Conservation (phyloP, 2,329 filamentous ascomycete species). For the Epichloe bromicola region DNA sequence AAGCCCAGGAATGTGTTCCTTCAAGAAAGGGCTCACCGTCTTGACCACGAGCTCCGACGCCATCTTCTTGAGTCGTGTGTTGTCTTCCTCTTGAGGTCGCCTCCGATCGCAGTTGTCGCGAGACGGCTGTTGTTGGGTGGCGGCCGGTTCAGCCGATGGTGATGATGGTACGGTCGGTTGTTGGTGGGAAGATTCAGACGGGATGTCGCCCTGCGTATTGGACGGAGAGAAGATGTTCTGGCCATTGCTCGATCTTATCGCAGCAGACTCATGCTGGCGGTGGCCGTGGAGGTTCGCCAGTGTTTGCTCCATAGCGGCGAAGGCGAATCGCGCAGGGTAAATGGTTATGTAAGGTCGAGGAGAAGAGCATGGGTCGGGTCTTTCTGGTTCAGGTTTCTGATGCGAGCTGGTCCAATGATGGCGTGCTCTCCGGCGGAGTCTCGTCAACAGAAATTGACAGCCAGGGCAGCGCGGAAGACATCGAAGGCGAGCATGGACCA, state of each 20-base stretch:
- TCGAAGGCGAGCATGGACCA: neutral
- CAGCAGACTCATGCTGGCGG: conserved; percentile 1
- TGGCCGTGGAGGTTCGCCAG: conserved; percentile 1
- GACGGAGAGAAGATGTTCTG: neutral
- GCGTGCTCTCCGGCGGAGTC: conserved; percentile 2
- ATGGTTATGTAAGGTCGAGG: neutral
- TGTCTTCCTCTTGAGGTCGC: conserved; percentile 35
- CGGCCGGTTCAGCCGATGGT: conserved; percentile 2
- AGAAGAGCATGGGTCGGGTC: neutral
- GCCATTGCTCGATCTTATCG: neutral
- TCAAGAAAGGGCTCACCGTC: conserved; percentile 77
- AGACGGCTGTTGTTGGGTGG: conserved; percentile 15
- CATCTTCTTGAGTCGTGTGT: conserved; percentile 41
- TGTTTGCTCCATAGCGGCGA: conserved; percentile 2
- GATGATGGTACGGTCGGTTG: conserved; percentile 1
- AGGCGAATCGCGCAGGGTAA: neutral
- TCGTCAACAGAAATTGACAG: neutral
- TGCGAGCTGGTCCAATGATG: conserved; percentile 1
- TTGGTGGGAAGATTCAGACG: neutral
- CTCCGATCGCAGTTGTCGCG: conserved; percentile 38
- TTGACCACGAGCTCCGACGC: conserved; percentile 56
- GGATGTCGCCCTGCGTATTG: neutral
- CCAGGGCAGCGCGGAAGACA: neutral
- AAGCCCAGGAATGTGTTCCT: conserved; percentile 77
- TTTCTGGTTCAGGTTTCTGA: neutral